Evolutionary conservation across 2,329 filamentous ascomycete genomes (phyloP).

Genomic region (Cladosporium sp.): DNA sequence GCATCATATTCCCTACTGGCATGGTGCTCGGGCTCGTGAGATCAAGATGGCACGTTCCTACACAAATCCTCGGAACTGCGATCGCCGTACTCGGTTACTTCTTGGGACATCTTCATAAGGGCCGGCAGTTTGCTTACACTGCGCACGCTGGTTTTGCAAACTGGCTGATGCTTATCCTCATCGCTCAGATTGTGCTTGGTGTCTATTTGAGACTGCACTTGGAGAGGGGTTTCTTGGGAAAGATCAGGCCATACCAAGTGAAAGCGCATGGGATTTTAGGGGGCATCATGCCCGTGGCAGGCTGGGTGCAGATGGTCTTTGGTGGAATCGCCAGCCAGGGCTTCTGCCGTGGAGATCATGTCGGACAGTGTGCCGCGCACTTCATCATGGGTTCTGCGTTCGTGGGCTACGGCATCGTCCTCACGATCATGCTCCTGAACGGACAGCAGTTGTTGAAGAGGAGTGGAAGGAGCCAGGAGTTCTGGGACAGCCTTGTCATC

Average conservation of each 20-base stretch:
- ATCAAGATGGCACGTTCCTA: conserved; percentile 89
- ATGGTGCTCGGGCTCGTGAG: conserved; percentile 94
- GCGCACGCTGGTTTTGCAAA: conserved; percentile 79
- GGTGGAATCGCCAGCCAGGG: conserved; percentile 89
- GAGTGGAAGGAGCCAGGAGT: conserved; percentile 86
- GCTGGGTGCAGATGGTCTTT: conserved; percentile 94
- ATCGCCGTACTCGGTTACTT: conserved; percentile 83
- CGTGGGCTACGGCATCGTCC: conserved; percentile 84
- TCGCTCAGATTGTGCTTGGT: conserved; percentile 73
- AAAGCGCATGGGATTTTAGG: conserved; percentile 73
- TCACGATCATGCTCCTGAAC: conserved; percentile 81
- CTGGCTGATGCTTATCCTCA: conserved; percentile 73
- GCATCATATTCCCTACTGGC: conserved; percentile 85
- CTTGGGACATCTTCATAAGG: conserved; percentile 85
- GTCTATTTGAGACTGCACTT: conserved; percentile 87
- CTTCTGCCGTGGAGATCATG: conserved; percentile 87
- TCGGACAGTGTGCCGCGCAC: conserved; percentile 89
- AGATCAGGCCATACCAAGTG: conserved; percentile 53
- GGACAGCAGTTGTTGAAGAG: conserved; percentile 83
- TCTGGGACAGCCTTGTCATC: conserved; percentile 90
- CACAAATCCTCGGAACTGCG: conserved; percentile 70
- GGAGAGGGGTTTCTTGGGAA: conserved; percentile 75
- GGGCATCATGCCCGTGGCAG: conserved; percentile 78
- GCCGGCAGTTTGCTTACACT: conserved; percentile 78
- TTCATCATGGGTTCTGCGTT: conserved; percentile 99